Evolutionary conservation across 2,329 filamentous ascomycete species (phyloP).

Genomic region (Penicillium polonicum): DNA sequence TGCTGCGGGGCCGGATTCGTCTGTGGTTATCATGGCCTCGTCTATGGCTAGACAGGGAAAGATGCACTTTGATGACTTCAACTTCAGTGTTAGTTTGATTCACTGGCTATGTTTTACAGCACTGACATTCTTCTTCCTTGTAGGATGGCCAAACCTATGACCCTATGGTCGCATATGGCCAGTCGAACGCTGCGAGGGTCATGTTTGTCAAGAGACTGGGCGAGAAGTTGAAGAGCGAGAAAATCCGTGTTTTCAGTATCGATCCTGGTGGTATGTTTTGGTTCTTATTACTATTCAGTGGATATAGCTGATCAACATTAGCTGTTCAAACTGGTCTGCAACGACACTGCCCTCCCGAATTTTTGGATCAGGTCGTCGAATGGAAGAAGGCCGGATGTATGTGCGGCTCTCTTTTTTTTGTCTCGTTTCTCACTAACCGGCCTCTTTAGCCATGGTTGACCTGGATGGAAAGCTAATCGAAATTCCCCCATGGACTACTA

Average conservation of each 20-base stretch:
- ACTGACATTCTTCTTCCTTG: not conserved
- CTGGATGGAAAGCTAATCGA: slow-evolving; percentile 18
- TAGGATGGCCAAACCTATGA: slow-evolving; percentile 42
- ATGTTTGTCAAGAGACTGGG: slow-evolving; percentile 47
- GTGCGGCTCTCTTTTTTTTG: not conserved
- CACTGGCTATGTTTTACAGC: no score
- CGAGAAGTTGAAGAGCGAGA: slow-evolving; percentile 30
- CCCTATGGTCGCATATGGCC: slow-evolving; percentile 49
- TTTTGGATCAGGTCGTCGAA: slow-evolving; percentile 6
- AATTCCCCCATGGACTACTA: slow-evolving; percentile 17
- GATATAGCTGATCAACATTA: not conserved
- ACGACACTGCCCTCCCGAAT: slow-evolving; percentile 12
- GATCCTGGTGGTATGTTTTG: slow-evolving; percentile 41
- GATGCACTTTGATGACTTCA: slow-evolving; percentile 46
- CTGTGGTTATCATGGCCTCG: slow-evolving; percentile 33
- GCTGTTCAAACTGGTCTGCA: slow-evolving; percentile 16
- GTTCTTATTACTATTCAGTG: not conserved
- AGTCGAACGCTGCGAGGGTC: slow-evolving; percentile 55
- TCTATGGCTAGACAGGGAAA: slow-evolving; percentile 30
- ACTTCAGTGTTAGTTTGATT: slow-evolving; percentile 29
- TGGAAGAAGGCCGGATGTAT: slow-evolving; percentile 13
- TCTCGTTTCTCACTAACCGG: not conserved
- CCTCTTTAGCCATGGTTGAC: slow-evolving; percentile 3
- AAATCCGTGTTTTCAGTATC: slow-evolving; percentile 42
- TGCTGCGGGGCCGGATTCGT: slow-evolving; percentile 41